Conservation (phyloP, 805 yeast species). For the Lipomyces lipofer region DNA sequence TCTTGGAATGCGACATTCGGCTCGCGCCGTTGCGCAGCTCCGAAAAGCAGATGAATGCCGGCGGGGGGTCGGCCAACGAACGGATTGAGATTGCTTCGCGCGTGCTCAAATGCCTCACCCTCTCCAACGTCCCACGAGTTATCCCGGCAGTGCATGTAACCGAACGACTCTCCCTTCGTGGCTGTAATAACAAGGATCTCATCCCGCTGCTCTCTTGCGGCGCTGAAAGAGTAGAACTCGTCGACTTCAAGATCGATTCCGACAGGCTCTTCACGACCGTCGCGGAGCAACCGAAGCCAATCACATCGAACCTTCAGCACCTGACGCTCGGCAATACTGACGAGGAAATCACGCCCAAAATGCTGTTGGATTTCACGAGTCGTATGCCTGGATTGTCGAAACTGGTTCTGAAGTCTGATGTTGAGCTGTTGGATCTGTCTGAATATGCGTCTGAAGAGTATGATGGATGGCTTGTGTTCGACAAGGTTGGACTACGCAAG, state of each 20-base stretch:
- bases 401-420: background rate
- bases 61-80: background rate
- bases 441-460: background rate
- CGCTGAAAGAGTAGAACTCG: background rate
- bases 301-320: background rate
- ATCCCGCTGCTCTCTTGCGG: background rate
- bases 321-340: background rate
- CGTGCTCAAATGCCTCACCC: background rate
- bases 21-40: background rate
- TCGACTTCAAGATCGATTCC: constrained; percentile 2
- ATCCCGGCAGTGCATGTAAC: background rate
- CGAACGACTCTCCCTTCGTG: background rate
- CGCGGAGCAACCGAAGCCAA: background rate
- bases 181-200: background rate
- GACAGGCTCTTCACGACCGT: background rate
- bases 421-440: background rate
- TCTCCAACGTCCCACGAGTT: background rate
- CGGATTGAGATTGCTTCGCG: background rate
- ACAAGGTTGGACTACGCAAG: background rate
- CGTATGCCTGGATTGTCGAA: background rate
- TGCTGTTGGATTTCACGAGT: background rate
- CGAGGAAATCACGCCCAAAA: background rate
- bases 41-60: background rate
- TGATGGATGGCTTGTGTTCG: background rate
- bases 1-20: background rate